Percentiles rank a stretch among this genome's conserved stretches.
Conservation (phyloP, 352 stramenopile genomes). For the Thalassiosira pacifica region DNA sequence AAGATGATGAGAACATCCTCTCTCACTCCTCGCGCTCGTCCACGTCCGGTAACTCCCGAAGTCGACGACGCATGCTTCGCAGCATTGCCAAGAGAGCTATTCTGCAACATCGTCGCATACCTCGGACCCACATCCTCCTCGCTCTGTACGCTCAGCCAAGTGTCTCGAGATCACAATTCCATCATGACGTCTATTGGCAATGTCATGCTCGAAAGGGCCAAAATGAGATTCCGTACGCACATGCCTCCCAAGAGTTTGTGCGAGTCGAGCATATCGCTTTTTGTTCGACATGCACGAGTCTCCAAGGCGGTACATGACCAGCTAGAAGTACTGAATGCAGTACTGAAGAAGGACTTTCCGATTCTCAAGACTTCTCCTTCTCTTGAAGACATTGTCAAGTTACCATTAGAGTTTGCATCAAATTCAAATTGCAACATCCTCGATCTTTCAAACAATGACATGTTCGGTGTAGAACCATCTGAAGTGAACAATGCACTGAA, state of each 20-base stretch:
- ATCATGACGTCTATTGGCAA: slow-evolving; percentile 47
- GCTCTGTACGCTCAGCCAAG: slow-evolving; percentile 35
- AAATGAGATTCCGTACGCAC: slow-evolving; percentile 38
- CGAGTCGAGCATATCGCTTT: slow-evolving; percentile 49
- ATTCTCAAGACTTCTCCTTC: not conserved
- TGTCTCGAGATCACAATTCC: slow-evolving; percentile 27
- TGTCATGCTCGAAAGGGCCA: slow-evolving; percentile 44
- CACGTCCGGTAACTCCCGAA: not conserved
- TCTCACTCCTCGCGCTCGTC: no score
- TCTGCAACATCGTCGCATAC: slow-evolving; percentile 44
- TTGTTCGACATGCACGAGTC: slow-evolving; percentile 33
- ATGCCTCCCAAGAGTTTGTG: slow-evolving; percentile 5
- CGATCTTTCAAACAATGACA: no score
- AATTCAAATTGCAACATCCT: no score
- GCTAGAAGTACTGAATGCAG: slow-evolving; percentile 14
- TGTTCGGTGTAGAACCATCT: slow-evolving; percentile 8
- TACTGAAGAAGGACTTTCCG: slow-evolving; percentile 42
- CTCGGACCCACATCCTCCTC: slow-evolving; percentile 49
- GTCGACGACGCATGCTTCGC: slow-evolving; percentile 25
- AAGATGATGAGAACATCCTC: slow-evolving; percentile 1
- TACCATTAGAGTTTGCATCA: not conserved
- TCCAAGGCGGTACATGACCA: slow-evolving; percentile 45
- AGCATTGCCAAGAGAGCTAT: slow-evolving; percentile 36
- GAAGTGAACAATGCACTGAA: slow-evolving; percentile 55
- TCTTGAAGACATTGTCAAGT: slow-evolving; percentile 1